Evolutionary conservation across 306 rosid species (phyloP), one percentile per base, ranked within the genome.

Genomic region (Ziziphus jujuba): DNA sequence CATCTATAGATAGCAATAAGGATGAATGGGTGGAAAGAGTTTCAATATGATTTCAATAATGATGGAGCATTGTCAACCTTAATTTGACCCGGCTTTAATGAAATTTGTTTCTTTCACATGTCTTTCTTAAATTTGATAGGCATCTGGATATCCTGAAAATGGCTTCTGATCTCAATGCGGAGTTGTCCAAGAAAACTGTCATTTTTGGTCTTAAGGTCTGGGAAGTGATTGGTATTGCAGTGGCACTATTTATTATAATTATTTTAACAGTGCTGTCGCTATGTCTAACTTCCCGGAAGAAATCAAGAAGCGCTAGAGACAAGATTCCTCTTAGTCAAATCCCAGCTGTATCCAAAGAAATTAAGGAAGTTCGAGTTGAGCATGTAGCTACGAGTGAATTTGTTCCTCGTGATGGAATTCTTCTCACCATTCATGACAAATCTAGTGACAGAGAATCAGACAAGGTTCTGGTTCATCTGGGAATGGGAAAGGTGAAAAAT

Each of bases 271-370:
- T 81, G 56, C 78, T 92, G 50, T 86, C 98, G 48, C 58, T 92
- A 10, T 87, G 96, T 67, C 96, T 92, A 24, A 84, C 88, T 34
- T 84, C 80, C 45, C 80, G 84, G 73, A 88, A 90, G 85, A 92
- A 84, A 61, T 87, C 93, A 25, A 79, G 84, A 72, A 85, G 78
- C 76, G 67, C 82, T n/a, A 73, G 77, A 71, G 69, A 73, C 53
- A 81, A 64, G 44, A 69, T 80, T 50, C 96, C 91, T 59, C 65
- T 49, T 19, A 85, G 80, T 77, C 96, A 83, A 78, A 92, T 90
- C 85, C 98, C 98, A 35, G 54, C 75, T 28, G 79, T 86, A n/a
- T 92, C 98, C 3, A 92, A 92, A 79, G 98, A 92, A 72, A 92
- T 92, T 58, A 92, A 87, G 84, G 93, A 90, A 71, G 91, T 91